Percentiles rank a stretch among this genome's conserved stretches.
Conservation (phyloP, 495 filamentous ascomycete genomes). For the Annulohypoxylon nitens region DNA sequence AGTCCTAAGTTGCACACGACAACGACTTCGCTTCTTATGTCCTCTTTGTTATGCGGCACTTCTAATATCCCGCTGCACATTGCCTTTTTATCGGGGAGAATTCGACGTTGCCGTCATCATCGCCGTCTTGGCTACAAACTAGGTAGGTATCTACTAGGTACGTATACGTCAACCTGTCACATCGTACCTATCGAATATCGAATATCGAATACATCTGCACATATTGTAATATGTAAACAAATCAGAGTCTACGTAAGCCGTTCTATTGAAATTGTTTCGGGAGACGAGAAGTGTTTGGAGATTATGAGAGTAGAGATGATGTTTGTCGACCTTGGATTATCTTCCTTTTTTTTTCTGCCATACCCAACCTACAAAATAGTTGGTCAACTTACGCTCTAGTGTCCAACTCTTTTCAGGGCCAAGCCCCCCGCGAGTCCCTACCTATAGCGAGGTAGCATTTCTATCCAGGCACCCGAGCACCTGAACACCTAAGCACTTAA, state of each 20-base stretch:
- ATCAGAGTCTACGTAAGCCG: constrained; percentile 44
- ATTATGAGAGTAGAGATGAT: constrained; percentile 28
- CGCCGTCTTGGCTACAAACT: constrained; percentile 7
- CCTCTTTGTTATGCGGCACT: constrained; percentile 12
- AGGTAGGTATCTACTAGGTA: not conserved
- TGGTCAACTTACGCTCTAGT: constrained; percentile 40
- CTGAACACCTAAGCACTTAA: not conserved
- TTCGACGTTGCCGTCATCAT: constrained; percentile 2
- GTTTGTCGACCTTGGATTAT: constrained; percentile 40
- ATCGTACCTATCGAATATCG: constrained; percentile 26
- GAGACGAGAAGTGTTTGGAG: no score
- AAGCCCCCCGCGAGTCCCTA: constrained; percentile 3
- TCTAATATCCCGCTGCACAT: constrained; percentile 27
- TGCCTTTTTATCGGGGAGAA: constrained; percentile 17
- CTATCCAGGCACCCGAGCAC: not conserved
- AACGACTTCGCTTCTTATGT: constrained; percentile 31
- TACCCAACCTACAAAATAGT: constrained; percentile 31
- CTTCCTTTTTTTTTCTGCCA: constrained; percentile 30
- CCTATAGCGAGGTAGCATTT: constrained; percentile 8
- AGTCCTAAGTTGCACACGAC: constrained; percentile 30
- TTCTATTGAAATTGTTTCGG: constrained; percentile 38
- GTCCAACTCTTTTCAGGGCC: not conserved
- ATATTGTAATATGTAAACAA: constrained; percentile 18
- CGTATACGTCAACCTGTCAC: constrained; percentile 9
- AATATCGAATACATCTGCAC: not conserved